phyloP scores from a whole-genome alignment of 306 rosid species.

The Vigna nakashimae region DNA sequence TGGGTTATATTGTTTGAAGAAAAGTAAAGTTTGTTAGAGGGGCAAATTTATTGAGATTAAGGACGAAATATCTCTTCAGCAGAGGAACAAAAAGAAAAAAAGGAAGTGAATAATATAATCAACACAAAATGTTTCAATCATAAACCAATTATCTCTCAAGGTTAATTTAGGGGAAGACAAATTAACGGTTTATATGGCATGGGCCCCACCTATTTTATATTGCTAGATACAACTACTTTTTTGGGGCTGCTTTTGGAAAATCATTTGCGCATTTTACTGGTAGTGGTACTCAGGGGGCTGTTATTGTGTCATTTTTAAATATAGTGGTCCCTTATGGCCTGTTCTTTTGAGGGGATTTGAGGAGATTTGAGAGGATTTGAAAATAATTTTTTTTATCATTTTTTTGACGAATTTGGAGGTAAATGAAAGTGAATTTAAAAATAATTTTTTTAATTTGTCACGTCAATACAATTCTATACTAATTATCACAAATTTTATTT shows the following conservation, averaged over 20 bases:
- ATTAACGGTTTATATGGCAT: neutral
- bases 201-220: neutral
- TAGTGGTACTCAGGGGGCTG: neutral
- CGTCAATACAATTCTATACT: too few relatives aligned
- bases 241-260: neutral
- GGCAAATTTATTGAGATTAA: neutral
- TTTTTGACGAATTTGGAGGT: too few relatives aligned
- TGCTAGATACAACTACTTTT: neutral
- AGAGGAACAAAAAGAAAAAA: neutral
- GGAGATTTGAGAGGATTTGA: too few relatives aligned
- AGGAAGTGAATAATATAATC: neutral
- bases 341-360: too few relatives aligned
- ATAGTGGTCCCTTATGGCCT: neutral
- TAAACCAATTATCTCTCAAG: neutral
- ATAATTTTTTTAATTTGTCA: too few relatives aligned
- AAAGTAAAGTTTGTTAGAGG: neutral
- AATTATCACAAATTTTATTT: too few relatives aligned
- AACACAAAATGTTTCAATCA: neutral
- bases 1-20: slow-evolving; percentile 19
- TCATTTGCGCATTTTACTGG: neutral
- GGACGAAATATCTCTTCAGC: slow-evolving; percentile 2
- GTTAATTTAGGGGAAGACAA: neutral
- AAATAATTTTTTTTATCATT: too few relatives aligned
- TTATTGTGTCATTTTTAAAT: neutral
- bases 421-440: too few relatives aligned